Evolutionary conservation across 139 green algal genomes (phyloP).

Genomic region (Tetraselmis chui): DNA sequence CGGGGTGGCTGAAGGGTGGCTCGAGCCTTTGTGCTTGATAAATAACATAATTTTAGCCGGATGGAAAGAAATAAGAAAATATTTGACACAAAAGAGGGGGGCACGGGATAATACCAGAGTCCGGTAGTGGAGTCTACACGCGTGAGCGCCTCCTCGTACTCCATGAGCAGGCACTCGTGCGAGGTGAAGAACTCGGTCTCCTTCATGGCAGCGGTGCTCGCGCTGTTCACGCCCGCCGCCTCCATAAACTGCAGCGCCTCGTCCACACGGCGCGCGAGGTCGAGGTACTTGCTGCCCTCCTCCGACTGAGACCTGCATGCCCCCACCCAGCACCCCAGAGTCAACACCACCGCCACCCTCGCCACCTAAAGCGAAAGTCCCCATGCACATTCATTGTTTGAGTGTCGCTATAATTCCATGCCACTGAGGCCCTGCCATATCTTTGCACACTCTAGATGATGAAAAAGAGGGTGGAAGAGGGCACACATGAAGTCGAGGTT

Average conservation of each 20-base stretch:
- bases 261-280: slow-evolving; percentile 66
- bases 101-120: not conserved
- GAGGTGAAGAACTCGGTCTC: slow-evolving; percentile 96
- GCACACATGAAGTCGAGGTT: slow-evolving; percentile 97
- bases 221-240: slow-evolving; percentile 80
- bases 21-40: no score
- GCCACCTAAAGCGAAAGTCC: no score
- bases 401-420: no score
- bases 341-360: no score
- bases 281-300: slow-evolving; percentile 33
- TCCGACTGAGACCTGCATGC: slow-evolving; percentile 26
- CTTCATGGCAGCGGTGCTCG: slow-evolving; percentile 63
- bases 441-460: no score
- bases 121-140: slow-evolving; percentile 78
- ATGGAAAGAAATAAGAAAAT: no score
- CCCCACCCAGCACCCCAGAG: no score
- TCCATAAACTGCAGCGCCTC: slow-evolving; percentile 91
- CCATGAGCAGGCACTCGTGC: slow-evolving; percentile 84
- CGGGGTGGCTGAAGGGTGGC: no score
- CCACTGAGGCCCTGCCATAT: no score
- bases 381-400: no score
- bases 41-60: no score
- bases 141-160: slow-evolving; percentile 95
- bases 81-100: no score
- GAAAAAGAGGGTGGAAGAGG: not conserved